Evolutionary conservation across 2,329 filamentous ascomycete species (phyloP).

Genomic region (Fusarium poae): DNA sequence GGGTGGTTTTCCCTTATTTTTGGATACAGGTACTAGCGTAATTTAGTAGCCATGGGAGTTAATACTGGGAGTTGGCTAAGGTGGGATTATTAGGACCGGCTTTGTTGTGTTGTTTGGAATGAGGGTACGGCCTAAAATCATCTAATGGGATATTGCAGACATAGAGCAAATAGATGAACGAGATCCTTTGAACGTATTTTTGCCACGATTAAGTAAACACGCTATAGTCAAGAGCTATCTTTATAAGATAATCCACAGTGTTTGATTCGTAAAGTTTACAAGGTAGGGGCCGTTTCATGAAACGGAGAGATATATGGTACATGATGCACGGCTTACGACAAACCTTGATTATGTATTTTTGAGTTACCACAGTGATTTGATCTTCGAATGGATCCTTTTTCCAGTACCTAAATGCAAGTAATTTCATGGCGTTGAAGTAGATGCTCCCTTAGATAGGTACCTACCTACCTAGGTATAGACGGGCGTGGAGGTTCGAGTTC

Average conservation of each 20-base stretch:
- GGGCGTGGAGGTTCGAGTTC: constrained; percentile 5
- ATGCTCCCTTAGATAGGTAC: neutral
- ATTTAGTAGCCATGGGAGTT: constrained; percentile 32
- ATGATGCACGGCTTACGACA: neutral
- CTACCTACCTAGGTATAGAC: too few relatives aligned
- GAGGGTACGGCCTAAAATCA: constrained; percentile 4
- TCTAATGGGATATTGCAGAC: constrained; percentile 1
- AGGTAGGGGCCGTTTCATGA: too few relatives aligned
- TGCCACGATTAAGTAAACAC: neutral
- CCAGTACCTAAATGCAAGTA: neutral
- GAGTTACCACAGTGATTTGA: neutral
- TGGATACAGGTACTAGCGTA: constrained; percentile 7
- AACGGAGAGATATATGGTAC: neutral
- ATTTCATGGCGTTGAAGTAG: constrained; percentile 17
- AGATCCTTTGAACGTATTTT: neutral
- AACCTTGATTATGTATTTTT: neutral
- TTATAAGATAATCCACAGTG: neutral
- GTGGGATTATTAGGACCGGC: constrained; percentile 17
- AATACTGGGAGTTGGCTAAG: constrained; percentile 17
- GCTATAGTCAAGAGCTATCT: neutral
- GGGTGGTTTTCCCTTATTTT: constrained; percentile 1
- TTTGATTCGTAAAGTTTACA: neutral
- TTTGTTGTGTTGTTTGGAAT: constrained; percentile 6
- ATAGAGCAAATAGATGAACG: constrained; percentile 12
- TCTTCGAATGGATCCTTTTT: too few relatives aligned